Evolutionary conservation across 1,284 basidiomycete species (phyloP).

Genomic region (Mycosarcoma maydis): DNA sequence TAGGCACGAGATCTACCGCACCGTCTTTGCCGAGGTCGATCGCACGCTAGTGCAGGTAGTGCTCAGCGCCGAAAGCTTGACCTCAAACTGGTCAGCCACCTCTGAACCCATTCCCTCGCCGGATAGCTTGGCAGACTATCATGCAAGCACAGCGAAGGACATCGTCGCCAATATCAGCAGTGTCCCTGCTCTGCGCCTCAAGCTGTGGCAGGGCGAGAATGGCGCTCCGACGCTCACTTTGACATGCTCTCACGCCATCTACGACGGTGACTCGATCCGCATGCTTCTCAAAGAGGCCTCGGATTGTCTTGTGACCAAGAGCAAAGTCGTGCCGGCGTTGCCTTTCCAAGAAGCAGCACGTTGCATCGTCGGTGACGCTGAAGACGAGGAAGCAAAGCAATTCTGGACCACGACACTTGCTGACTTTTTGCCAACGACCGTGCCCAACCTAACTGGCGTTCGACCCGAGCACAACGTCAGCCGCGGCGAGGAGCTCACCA

Average conservation of each 20-base stretch:
- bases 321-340: not conserved
- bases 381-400: constrained; percentile 10
- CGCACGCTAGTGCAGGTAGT: constrained; percentile 39
- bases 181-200: constrained; percentile 49
- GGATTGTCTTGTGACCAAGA: constrained; percentile 5
- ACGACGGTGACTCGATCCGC: constrained; percentile 59
- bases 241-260: constrained; percentile 59
- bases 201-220: constrained; percentile 22
- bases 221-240: constrained; percentile 12
- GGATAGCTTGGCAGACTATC: constrained; percentile 11
- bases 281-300: constrained; percentile 41
- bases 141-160: constrained; percentile 25
- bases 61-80: constrained; percentile 9
- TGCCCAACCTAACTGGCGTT: constrained; percentile 53
- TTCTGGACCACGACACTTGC: constrained; percentile 51
- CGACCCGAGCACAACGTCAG: constrained; percentile 22
- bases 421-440: constrained; percentile 39
- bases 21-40: constrained; percentile 48
- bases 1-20: constrained; percentile 53
- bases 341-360: constrained; percentile 31
- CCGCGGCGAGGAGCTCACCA: constrained; percentile 24
- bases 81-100: constrained; percentile 11
- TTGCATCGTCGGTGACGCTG: constrained; percentile 16
- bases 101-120: constrained; percentile 1
- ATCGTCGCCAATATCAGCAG: constrained; percentile 22